Evolutionary conservation across 75 land plant species (phyloP).

Genomic region (Pinus albicaulis): DNA sequence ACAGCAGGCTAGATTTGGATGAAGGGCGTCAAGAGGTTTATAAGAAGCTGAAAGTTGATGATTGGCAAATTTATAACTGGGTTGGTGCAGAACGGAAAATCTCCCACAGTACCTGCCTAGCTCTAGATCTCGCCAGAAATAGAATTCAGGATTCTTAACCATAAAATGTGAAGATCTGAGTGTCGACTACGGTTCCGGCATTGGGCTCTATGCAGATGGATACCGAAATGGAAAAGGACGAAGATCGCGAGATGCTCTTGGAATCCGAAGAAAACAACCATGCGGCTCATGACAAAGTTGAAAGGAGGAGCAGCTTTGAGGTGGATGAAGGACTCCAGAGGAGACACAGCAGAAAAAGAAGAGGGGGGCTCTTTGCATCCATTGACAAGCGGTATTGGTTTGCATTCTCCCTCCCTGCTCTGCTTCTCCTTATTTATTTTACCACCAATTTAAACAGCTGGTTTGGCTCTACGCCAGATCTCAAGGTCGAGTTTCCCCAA

Average conservation of each 20-base stretch:
- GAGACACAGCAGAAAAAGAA: conserved; percentile 7
- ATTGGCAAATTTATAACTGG: too few relatives aligned
- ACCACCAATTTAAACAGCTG: conserved; percentile 1
- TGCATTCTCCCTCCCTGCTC: conserved; percentile 24
- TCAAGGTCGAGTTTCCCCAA: background rate
- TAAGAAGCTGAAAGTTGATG: too few relatives aligned
- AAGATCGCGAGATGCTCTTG: background rate
- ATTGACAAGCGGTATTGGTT: conserved; percentile 33
- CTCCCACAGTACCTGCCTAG: too few relatives aligned
- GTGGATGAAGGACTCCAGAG: background rate
- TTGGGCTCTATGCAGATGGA: background rate
- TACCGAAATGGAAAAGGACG: conserved; percentile 5
- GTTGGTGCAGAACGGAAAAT: too few relatives aligned
- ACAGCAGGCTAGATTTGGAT: too few relatives aligned
- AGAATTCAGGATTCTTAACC: too few relatives aligned
- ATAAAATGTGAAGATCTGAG: conserved; percentile 2
- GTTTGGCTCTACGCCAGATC: conserved; percentile 1
- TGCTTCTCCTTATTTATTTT: conserved; percentile 18
- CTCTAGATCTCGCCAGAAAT: too few relatives aligned
- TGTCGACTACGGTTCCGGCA: background rate
- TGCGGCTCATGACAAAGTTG: conserved; percentile 3
- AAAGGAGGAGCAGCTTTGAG: conserved; percentile 1
- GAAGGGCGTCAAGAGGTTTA: too few relatives aligned
- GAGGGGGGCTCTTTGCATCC: background rate
- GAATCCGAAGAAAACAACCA: background rate